Evolutionary conservation across 2,329 filamentous ascomycete genomes (phyloP).

Genomic region (Clathrospora elynae): DNA sequence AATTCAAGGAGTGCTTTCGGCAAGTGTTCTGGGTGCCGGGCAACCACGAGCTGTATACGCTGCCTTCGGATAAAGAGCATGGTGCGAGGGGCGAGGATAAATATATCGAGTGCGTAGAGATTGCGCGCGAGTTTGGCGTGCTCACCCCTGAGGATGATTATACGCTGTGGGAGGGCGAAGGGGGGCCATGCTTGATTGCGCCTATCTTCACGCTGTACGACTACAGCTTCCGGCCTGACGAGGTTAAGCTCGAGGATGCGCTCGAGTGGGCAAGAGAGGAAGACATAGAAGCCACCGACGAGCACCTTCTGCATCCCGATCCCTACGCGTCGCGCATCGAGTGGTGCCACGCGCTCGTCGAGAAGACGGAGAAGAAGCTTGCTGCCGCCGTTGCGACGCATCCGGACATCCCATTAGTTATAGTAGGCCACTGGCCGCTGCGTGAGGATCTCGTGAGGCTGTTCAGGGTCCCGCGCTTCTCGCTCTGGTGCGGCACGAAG

Average conservation of each 20-base stretch:
- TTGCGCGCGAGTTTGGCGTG: slow-evolving; percentile 59
- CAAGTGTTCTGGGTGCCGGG: slow-evolving; percentile 63
- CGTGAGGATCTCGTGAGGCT: slow-evolving; percentile 53
- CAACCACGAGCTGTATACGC: slow-evolving; percentile 64
- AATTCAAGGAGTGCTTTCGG: slow-evolving; percentile 51
- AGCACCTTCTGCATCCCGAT: slow-evolving; percentile 53
- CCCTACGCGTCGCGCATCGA: slow-evolving; percentile 52
- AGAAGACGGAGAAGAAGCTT: slow-evolving; percentile 51
- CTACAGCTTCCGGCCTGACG: slow-evolving; percentile 61
- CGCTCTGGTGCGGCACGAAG: slow-evolving; percentile 56
- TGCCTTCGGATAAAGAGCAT: slow-evolving; percentile 48
- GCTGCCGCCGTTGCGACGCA: slow-evolving; percentile 36
- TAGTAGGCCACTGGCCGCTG: slow-evolving; percentile 56
- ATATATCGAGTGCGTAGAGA: slow-evolving; percentile 60
- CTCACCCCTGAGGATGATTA: slow-evolving; percentile 63
- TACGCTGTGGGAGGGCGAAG: slow-evolving; percentile 59
- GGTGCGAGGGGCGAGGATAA: slow-evolving; percentile 57
- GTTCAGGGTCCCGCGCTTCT: slow-evolving; percentile 51
- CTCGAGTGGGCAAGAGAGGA: slow-evolving; percentile 54
- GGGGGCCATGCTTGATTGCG: slow-evolving; percentile 56
- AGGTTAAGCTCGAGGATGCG: slow-evolving; percentile 56
- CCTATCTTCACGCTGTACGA: slow-evolving; percentile 66
- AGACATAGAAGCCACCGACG: slow-evolving; percentile 54
- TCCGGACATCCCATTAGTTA: slow-evolving; percentile 47
- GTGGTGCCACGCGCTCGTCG: slow-evolving; percentile 53